Percentiles rank a stretch among this genome's conserved stretches.
Conservation (phyloP, 2,329 filamentous ascomycete species). For the Aspergillus sp. region DNA sequence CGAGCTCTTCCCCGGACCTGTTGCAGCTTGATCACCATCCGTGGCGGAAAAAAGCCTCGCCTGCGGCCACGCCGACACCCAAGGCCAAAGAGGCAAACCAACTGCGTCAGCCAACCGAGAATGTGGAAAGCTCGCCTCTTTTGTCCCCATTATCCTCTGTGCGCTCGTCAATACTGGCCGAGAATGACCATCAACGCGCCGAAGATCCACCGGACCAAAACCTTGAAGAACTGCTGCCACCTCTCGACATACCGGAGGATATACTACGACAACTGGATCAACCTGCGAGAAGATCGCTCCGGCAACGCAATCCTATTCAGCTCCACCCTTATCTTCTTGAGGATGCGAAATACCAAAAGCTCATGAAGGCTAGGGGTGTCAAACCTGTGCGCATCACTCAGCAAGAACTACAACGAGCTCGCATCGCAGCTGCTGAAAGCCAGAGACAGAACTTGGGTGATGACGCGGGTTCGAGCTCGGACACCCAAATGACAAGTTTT, state of each 20-base stretch:
- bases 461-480: slow-evolving; percentile 32
- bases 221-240: slow-evolving; percentile 18
- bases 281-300: slow-evolving; percentile 35
- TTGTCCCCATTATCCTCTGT: slow-evolving; percentile 37
- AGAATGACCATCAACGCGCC: not conserved
- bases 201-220: slow-evolving; percentile 3
- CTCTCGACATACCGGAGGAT: slow-evolving; percentile 29
- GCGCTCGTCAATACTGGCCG: slow-evolving; percentile 19
- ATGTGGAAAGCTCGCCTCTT: slow-evolving; percentile 33
- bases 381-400: slow-evolving; percentile 41
- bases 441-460: slow-evolving; percentile 36
- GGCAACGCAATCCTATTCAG: slow-evolving; percentile 50
- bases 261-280: slow-evolving; percentile 26
- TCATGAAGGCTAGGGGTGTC: slow-evolving; percentile 43
- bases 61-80: not conserved
- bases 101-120: slow-evolving; percentile 11
- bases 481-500: slow-evolving; percentile 31
- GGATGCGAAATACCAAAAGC: slow-evolving; percentile 43
- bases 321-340: slow-evolving; percentile 50
- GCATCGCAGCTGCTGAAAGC: slow-evolving; percentile 26
- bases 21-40: slow-evolving; percentile 31
- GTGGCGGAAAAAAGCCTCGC: slow-evolving; percentile 13
- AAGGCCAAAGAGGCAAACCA: slow-evolving; percentile 1
- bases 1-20: slow-evolving; percentile 39
- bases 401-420: slow-evolving; percentile 14